A percentile compares a stretch with the other conserved stretches of the same genome.
Conservation (phyloP, 305 asterid genomes). For the Fraxinus baroniana region DNA sequence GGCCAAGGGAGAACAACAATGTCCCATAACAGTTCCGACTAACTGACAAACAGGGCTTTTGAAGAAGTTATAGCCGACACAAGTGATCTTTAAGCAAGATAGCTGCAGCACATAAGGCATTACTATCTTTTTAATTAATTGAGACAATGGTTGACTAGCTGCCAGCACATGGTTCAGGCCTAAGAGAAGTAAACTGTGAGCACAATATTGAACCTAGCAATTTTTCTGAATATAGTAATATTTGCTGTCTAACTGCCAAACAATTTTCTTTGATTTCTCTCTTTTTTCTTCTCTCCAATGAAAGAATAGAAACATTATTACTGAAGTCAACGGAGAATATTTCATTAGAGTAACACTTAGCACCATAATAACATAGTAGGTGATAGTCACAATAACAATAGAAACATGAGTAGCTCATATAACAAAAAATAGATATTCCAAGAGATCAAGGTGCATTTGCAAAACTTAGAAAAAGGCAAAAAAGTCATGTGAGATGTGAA, state of each 20-base stretch:
- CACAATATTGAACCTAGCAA: neutral
- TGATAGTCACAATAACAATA: neutral
- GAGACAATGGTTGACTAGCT: neutral
- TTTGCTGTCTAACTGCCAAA: neutral
- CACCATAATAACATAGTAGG: neutral
- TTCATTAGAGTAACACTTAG: neutral
- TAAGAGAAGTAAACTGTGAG: neutral
- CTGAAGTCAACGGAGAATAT: neutral
- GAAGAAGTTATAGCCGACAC: neutral
- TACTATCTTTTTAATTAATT: neutral
- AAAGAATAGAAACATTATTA: neutral
- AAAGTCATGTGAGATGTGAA: neutral
- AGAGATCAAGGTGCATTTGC: neutral
- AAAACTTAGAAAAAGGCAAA: slow-evolving; percentile 11
- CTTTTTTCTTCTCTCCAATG: neutral
- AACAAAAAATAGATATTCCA: neutral
- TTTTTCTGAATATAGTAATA: neutral
- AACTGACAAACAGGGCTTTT: neutral
- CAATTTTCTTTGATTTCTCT: neutral
- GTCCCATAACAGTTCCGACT: neutral
- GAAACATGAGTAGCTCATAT: neutral
- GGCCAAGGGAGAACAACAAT: neutral
- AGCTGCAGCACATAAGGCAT: neutral
- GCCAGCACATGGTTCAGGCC: neutral
- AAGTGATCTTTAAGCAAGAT: neutral